Percentiles rank a stretch among this genome's conserved stretches.
Conservation (phyloP, 305 asterid species). For the Stenogyne calaminthoides region DNA sequence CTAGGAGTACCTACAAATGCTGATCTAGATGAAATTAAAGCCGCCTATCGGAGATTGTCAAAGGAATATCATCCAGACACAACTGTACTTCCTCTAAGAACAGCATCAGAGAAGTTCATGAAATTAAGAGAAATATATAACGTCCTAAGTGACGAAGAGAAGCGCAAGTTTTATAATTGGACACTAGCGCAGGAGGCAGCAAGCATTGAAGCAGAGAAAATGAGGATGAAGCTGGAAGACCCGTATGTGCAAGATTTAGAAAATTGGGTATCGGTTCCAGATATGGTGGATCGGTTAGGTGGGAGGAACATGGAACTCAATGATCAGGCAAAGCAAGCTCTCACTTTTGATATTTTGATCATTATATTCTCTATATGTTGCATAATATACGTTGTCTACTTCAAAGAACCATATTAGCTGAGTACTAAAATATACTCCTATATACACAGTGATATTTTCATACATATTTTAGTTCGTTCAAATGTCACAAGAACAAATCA, state of each 20-base stretch:
- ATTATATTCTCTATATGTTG: conserved; percentile 68
- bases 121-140: conserved; percentile 58
- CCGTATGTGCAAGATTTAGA: conserved; percentile 64
- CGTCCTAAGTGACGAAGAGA: conserved; percentile 62
- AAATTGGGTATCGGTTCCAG: conserved; percentile 63
- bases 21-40: conserved; percentile 80
- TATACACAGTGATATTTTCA: background rate
- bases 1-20: conserved; percentile 72
- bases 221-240: conserved; percentile 74
- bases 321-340: conserved; percentile 83
- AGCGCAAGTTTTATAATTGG: conserved; percentile 80
- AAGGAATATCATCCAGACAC: conserved; percentile 96
- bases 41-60: conserved; percentile 74
- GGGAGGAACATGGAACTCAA: conserved; percentile 82
- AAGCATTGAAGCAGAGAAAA: conserved; percentile 75
- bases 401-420: conserved; percentile 61
- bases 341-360: conserved; percentile 70
- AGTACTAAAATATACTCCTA: conserved; percentile 3
- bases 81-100: conserved; percentile 72
- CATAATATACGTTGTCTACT: conserved; percentile 59
- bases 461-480: conserved; percentile 2
- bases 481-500: conserved; percentile 7
- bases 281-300: conserved; percentile 85
- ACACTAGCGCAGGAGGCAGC: conserved; percentile 85
- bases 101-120: conserved; percentile 86